Conservation (phyloP, 257 asterid species). For the Primulina eburnea region DNA sequence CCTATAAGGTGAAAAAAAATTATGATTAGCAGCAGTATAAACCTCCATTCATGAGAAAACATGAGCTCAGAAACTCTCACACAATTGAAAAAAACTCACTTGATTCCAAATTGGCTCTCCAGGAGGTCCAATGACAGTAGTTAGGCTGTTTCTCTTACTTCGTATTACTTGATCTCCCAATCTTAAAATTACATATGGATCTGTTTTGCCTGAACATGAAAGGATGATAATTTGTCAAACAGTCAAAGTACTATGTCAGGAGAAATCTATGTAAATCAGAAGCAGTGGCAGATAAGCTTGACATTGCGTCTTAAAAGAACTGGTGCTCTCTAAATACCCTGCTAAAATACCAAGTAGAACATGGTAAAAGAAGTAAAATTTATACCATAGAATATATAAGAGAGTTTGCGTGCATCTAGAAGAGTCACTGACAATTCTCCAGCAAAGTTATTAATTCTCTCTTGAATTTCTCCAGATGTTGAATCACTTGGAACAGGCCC, state of each 20-base stretch:
- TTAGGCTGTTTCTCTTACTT: slow-evolving; percentile 92
- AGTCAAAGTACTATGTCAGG: background rate
- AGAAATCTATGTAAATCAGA: slow-evolving; percentile 10
- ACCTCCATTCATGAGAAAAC: slow-evolving; percentile 15
- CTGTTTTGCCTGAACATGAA: slow-evolving; percentile 78
- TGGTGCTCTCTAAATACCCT: background rate
- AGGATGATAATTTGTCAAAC: slow-evolving; percentile 11
- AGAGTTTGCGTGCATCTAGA: slow-evolving; percentile 86
- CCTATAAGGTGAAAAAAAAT: slow-evolving; percentile 45
- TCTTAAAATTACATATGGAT: slow-evolving; percentile 77
- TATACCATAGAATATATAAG: slow-evolving; percentile 78
- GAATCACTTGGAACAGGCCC: slow-evolving; percentile 54
- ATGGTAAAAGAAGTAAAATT: slow-evolving; percentile 20
- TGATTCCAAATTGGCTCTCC: slow-evolving; percentile 99
- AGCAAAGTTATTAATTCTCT: slow-evolving; percentile 71
- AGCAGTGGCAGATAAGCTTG: background rate
- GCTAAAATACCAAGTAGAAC: background rate
- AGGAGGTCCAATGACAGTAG: slow-evolving; percentile 94
- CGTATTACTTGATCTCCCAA: slow-evolving; percentile 92
- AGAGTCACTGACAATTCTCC: slow-evolving; percentile 97
- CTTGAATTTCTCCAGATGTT: slow-evolving; percentile 65
- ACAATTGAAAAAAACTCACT: slow-evolving; percentile 39
- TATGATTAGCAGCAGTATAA: slow-evolving; percentile 21
- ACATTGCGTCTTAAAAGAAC: background rate
- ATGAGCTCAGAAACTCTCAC: background rate